Evolutionary conservation across 177 flowering plant species (phyloP).

Genomic region (Vitis hybrid): DNA sequence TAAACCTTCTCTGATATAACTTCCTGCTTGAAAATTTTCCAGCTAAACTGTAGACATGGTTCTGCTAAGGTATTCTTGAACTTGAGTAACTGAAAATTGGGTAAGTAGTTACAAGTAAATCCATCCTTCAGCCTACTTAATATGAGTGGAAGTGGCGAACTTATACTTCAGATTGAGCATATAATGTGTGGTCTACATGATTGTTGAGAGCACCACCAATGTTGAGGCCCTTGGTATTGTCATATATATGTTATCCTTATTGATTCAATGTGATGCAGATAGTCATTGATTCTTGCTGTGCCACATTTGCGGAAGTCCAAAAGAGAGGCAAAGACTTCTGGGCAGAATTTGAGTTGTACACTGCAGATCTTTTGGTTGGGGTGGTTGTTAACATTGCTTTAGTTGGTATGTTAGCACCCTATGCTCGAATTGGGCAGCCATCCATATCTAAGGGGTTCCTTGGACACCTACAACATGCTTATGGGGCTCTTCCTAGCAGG

Average conservation of each 20-base stretch:
- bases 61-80: too few species aligned
- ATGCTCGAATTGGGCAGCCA: slow-evolving; percentile 61
- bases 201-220: too few species aligned
- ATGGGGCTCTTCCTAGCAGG: slow-evolving; percentile 65
- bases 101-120: not conserved
- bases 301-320: slow-evolving; percentile 92
- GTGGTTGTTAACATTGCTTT: slow-evolving; percentile 81
- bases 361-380: slow-evolving; percentile 91
- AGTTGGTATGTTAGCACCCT: slow-evolving; percentile 84
- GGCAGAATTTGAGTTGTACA: slow-evolving; percentile 94
- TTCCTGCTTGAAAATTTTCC: too few species aligned
- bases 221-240: not conserved
- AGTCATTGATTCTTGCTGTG: slow-evolving; percentile 93
- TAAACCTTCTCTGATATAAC: not conserved
- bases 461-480: slow-evolving; percentile 36
- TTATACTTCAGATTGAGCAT: too few species aligned
- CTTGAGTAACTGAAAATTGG: not conserved
- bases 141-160: too few species aligned
- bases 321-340: slow-evolving; percentile 95
- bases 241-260: not conserved
- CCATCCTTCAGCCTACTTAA: too few species aligned
- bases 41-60: too few species aligned
- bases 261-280: slow-evolving; percentile 42
- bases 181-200: too few species aligned
- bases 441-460: slow-evolving; percentile 28